phyloP scores from a whole-genome alignment of 129 eudicot species.

The Cynara cardunculus region DNA sequence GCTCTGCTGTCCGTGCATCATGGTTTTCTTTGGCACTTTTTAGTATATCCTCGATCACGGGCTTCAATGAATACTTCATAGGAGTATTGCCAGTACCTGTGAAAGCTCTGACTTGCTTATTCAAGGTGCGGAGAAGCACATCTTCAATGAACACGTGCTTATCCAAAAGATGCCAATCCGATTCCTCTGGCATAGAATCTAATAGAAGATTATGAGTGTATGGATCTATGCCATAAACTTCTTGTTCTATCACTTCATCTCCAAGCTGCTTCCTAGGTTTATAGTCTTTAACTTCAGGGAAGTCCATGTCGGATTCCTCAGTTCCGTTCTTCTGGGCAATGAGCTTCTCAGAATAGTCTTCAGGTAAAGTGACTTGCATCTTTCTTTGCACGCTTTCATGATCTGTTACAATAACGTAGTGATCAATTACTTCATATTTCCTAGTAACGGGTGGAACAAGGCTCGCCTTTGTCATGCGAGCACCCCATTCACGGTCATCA shows the following conservation, averaged over 20 bases:
- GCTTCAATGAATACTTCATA: conserved; percentile 73
- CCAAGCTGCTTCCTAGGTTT: conserved; percentile 91
- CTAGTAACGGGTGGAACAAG: conserved; percentile 98
- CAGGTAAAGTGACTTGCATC: conserved; percentile 88
- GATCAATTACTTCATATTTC: conserved; percentile 90
- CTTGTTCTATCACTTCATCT: conserved; percentile 93
- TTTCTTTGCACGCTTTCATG: conserved; percentile 83
- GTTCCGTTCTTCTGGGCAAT: conserved; percentile 75
- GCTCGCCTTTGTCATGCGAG: conserved; percentile 97
- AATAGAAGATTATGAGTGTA: conserved; percentile 90
- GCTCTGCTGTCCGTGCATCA: conserved; percentile 46
- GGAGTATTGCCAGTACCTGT: conserved; percentile 91
- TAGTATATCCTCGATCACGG: conserved; percentile 65
- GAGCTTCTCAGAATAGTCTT: conserved; percentile 78
- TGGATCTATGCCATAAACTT: conserved; percentile 98
- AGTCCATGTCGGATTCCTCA: conserved; percentile 94
- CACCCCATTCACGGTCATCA: conserved; percentile 99
- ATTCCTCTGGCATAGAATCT: conserved; percentile 89
- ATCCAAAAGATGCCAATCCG: conserved; percentile 81
- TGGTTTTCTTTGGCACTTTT: conserved; percentile 45
- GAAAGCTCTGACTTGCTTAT: conserved; percentile 69
- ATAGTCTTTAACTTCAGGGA: conserved; percentile 89
- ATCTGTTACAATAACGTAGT: conserved; percentile 81
- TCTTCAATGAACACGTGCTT: conserved; percentile 92
- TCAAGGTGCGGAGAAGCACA: conserved; percentile 67